Evolutionary conservation across 768 basidiomycete genomes (phyloP).

Genomic region (Lentinus tigrinus): DNA sequence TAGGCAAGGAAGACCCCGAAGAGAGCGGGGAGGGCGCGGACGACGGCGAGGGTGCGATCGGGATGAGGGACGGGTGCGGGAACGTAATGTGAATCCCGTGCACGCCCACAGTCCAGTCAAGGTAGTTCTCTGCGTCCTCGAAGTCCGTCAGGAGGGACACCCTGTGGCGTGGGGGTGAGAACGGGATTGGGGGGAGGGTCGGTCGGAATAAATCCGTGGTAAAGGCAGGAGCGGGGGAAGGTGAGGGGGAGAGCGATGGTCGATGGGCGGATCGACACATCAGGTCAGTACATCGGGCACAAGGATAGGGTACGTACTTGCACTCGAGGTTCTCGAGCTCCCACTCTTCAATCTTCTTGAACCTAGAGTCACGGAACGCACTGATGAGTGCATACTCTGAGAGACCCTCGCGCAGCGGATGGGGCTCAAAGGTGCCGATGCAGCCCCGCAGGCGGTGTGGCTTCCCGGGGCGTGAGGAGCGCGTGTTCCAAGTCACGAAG

Average conservation of each 20-base stretch:
- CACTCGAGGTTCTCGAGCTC: conserved; percentile 86
- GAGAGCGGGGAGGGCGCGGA: conserved; percentile 70
- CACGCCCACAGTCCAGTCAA: conserved; percentile 90
- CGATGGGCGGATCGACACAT: neutral
- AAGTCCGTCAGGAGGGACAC: conserved; percentile 94
- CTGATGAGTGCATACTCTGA: conserved; percentile 90
- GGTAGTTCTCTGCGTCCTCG: conserved; percentile 77
- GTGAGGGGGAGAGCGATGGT: neutral
- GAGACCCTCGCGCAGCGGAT: conserved; percentile 71
- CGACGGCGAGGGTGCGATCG: conserved; percentile 46
- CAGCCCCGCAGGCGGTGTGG: conserved; percentile 79
- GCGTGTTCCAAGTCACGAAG: conserved; percentile 96
- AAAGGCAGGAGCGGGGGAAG: too few species aligned
- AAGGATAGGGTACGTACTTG: conserved; percentile 54
- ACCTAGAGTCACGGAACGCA: conserved; percentile 86
- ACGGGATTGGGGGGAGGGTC: too few species aligned
- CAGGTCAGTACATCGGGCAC: conserved; percentile 6
- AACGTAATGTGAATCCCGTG: conserved; percentile 94
- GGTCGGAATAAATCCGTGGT: too few species aligned
- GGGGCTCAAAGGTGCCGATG: conserved; percentile 88
- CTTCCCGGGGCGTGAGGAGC: conserved; percentile 57
- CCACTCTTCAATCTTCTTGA: conserved; percentile 70
- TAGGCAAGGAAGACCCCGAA: conserved; percentile 58
- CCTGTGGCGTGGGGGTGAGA: conserved; percentile 37
- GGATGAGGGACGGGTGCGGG: conserved; percentile 69